A percentile compares a stretch with the other conserved stretches of the same genome.
These are phyloP conservation scores for Phytomonas sp. DNA, from an alignment of 208 protist genomes.

Conservation along the genomic window DNA sequence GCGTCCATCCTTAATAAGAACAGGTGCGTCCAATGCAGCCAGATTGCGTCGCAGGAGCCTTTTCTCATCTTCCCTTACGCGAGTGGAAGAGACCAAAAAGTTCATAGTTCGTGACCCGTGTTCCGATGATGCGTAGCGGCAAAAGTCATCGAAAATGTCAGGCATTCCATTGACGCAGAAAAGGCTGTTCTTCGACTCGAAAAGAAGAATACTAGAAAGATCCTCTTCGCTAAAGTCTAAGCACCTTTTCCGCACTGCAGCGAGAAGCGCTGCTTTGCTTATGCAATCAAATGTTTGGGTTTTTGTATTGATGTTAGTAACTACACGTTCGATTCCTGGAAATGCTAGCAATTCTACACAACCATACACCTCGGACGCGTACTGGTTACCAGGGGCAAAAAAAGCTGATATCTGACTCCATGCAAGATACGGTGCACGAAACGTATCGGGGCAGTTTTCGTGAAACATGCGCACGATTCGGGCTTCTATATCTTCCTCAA, in stretches of 20 bases:
- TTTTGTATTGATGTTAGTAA: conserved; percentile 66
- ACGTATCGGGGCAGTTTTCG: conserved; percentile 35
- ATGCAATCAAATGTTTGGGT: conserved; percentile 63
- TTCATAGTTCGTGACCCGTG: neutral
- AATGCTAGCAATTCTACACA: conserved; percentile 80
- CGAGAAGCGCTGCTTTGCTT: conserved; percentile 38
- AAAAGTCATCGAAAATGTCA: conserved; percentile 27
- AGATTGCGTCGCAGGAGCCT: conserved; percentile 33
- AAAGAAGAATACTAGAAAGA: conserved; percentile 27
- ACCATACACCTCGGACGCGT: conserved; percentile 67
- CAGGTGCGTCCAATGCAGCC: conserved; percentile 45
- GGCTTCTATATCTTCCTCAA: conserved; percentile 76
- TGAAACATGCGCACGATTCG: conserved; percentile 56
- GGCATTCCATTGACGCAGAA: conserved; percentile 24
- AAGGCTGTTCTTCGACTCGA: conserved; percentile 23
- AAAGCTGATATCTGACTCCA: conserved; percentile 85
- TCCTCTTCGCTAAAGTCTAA: conserved; percentile 27
- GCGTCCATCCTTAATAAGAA: conserved; percentile 22
- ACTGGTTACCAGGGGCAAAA: conserved; percentile 29
- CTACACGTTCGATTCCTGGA: conserved; percentile 72
- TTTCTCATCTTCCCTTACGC: conserved; percentile 19
- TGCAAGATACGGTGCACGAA: conserved; percentile 78
- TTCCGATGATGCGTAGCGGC: conserved; percentile 8
- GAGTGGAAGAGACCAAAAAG: conserved; percentile 13
- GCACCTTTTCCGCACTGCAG: conserved; percentile 20